phyloP scores from a whole-genome alignment of 495 filamentous ascomycete genomes.

The Aspergillus cavernicola region DNA sequence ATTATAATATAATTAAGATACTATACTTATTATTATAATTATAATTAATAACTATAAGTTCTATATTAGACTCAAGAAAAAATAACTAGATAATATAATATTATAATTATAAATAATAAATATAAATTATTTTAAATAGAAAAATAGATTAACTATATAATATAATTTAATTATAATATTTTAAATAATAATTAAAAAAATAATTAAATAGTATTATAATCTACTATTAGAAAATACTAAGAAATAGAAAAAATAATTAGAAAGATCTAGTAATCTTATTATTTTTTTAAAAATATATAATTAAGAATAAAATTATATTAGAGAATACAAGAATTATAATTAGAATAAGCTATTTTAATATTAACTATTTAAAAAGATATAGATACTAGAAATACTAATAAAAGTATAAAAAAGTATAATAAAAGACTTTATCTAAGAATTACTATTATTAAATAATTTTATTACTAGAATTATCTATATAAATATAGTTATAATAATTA shows the following conservation, averaged over 20 bases:
- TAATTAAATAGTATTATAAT: conserved; percentile 8
- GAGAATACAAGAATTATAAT: conserved; percentile 8
- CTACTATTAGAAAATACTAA: not conserved
- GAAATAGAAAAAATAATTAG: conserved; percentile 7
- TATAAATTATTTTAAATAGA: not conserved
- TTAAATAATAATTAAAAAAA: not conserved
- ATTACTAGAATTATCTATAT: conserved; percentile 3
- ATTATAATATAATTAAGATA: conserved; percentile 1
- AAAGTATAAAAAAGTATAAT: conserved; percentile 9
- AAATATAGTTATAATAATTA: conserved; percentile 4
- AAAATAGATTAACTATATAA: conserved; percentile 12
- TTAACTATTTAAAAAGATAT: not conserved
- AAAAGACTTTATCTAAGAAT: not conserved
- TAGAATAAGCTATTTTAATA: not conserved
- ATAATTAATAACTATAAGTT: conserved; percentile 4
- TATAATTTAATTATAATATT: conserved; percentile 10
- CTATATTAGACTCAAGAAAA: not conserved
- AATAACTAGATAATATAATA: conserved; percentile 8
- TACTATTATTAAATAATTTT: conserved; percentile 10
- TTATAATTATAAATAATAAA: not conserved
- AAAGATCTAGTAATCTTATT: conserved; percentile 1
- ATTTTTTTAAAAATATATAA: conserved; percentile 7
- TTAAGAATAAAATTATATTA: conserved; percentile 3
- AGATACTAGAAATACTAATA: conserved; percentile 2
- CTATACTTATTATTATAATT: not conserved